phyloP scores from a whole-genome alignment of 2,329 filamentous ascomycete species.

The Fusarium keratoplasticum region DNA sequence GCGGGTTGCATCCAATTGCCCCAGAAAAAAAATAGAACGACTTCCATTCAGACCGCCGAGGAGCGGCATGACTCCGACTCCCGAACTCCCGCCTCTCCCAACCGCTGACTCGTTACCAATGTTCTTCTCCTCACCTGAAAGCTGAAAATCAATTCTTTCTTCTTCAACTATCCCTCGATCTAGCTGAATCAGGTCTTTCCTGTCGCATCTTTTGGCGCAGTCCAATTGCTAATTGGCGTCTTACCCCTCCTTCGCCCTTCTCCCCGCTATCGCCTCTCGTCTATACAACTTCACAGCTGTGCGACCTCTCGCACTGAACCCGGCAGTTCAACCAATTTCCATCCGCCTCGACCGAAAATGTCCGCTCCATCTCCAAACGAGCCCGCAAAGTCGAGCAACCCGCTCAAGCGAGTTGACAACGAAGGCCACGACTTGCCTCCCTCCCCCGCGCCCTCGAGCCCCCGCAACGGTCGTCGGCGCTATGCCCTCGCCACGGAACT shows the following conservation, averaged over 20 bases:
- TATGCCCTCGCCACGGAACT: constrained; percentile 97
- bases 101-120: constrained; percentile 26
- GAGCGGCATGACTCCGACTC: constrained; percentile 46
- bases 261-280: constrained; percentile 9
- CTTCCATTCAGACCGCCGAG: constrained; percentile 41
- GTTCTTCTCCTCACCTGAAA: constrained; percentile 10
- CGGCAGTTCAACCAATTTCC: background rate
- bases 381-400: constrained; percentile 51
- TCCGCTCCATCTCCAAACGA: constrained; percentile 40
- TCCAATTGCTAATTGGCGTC: background rate
- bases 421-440: constrained; percentile 89
- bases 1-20: background rate
- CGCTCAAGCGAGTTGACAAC: constrained; percentile 74
- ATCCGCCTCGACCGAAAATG: constrained; percentile 27
- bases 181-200: constrained; percentile 1
- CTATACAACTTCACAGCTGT: background rate
- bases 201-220: background rate
- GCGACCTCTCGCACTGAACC: background rate
- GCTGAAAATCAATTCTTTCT: constrained; percentile 15
- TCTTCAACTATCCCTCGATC: constrained; percentile 10
- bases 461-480: constrained; percentile 80
- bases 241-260: constrained; percentile 2
- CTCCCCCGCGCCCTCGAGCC: constrained; percentile 92
- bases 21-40: constrained; percentile 17
- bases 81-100: constrained; percentile 32